Evolutionary conservation across 139 green algal genomes (phyloP), one percentile per base, ranked within the genome.

Genomic region (Micractinium sp.): DNA sequence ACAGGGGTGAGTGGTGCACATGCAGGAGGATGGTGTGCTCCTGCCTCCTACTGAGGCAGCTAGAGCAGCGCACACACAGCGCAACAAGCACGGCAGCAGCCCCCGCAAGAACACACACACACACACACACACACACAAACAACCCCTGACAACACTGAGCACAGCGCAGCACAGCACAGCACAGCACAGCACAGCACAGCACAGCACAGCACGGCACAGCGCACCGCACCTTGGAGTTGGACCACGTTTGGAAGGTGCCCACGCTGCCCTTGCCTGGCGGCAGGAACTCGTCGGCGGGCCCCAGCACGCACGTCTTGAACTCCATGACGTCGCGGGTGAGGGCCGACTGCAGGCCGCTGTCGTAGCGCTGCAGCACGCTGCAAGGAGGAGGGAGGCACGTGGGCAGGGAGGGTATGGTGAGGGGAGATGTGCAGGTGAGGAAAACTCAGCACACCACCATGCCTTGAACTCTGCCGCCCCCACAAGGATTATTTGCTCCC

Each of bases 261-360:
- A 95, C 94, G 18, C 85, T 78, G 84, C 94, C 93, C 38, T 38
- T 75, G 81, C 94, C 93, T 0, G 89, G 89, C 27, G 92, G 94
- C 87, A 96, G 89, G 84, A 95, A 95, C 86, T 95, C 91, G 87
- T 41, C 14, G 0, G 73, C 71, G 0, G 35, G 41, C 33, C 67
- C 53, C 39, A 87, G 66, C 38, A 77, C 66, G n/a, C 38, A 81
- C 0, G 79, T 61, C 63, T 47, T 81, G 79, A 81, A 90, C 78
- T 81, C 77, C 66, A 87, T 89, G 20, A 35, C 53, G 29, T 85
- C 71, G 5, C 60, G 78, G 29, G 29, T 82, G 0, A n/a, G 29
- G 33, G 33, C 31, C 53, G 53, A 14, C 69, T 75, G 81, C 78
- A 63, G 78, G 12, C 47, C 53, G 0, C 35, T 25, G 77, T 63